Evolutionary conservation across 768 basidiomycete genomes (phyloP), one percentile per base, ranked within the genome.

Genomic region (Ramaria sp.): DNA sequence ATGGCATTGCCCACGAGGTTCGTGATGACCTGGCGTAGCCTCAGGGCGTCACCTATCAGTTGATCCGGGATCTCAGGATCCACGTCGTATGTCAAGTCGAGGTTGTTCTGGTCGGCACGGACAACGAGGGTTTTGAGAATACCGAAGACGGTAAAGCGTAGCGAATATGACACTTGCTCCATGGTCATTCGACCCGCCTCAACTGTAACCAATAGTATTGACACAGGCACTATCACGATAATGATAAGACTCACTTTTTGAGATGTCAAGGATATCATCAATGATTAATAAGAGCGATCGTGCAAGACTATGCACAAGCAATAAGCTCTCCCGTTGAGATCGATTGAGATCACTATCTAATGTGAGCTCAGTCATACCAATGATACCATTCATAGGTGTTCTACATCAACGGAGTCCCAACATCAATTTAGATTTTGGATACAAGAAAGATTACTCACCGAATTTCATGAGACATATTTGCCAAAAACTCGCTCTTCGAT

Each of bases 131-230:
- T 98, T 74, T 99, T 99, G 66, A 98, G 80, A 59, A 98, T 96
- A 30, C 92, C 91, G 65, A 97, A 98, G 42, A 97, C 91, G 3
- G 91, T 95, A 63, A 92, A 86, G n/a, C 96, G 88, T 30, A 97
- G 78, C 10, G 94, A 97, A 72, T 95, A 99, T 1, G 94, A 87
- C n/a, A 97, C 95, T 30, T 91, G 86, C 72, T 99, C 96, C 88
- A 99, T 96, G 1, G 93, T 98, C 96, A 99, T 99, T 12, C 95
- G 88, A 46, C 96, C 96, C 41, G 95, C 96, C 71, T 99, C 96
- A 65, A 98, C 94, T 96, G 63, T 7, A 62, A 46, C 27, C 41
- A 37, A 38, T 51, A 34, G 22, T 30, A 59, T 62, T 47, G 57
- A 33, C 63, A 60, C 60, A 46, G 61, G 51, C 49, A 19, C 15